These are phyloP conservation scores for Erysimum cheiranthoides DNA, from an alignment of 345 rosid species.

Conservation along the genomic window DNA sequence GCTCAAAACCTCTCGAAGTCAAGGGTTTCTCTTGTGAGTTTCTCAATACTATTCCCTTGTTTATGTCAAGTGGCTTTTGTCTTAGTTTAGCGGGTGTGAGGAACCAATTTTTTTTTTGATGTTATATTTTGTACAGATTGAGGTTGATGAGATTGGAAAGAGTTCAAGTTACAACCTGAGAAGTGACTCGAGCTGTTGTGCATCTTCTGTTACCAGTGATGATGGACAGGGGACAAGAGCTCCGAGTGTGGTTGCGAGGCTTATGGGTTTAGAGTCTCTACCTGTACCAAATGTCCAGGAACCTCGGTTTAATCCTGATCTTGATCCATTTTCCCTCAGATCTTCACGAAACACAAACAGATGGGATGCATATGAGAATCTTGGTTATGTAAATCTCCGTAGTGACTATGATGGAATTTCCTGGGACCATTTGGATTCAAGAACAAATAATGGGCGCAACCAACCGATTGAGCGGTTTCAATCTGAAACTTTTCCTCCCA, in stretches of 20 bases:
- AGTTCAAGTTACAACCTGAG: slow-evolving; percentile 53
- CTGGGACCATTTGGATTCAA: slow-evolving; percentile 50
- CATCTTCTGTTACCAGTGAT: slow-evolving; percentile 74
- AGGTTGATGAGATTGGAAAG: slow-evolving; percentile 53
- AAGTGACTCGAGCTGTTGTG: slow-evolving; percentile 61
- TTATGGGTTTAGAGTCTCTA: slow-evolving; percentile 94
- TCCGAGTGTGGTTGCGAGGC: slow-evolving; percentile 93
- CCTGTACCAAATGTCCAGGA: slow-evolving; percentile 60
- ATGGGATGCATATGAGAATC: slow-evolving; percentile 56
- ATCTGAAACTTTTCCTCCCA: slow-evolving; percentile 77
- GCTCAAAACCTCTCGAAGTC: slow-evolving; percentile 37
- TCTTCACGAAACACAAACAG: slow-evolving; percentile 43
- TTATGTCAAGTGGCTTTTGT: slow-evolving; percentile 21
- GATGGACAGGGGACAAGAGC: slow-evolving; percentile 67
- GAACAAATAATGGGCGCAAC: slow-evolving; percentile 50
- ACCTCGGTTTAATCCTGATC: slow-evolving; percentile 49
- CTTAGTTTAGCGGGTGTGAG: slow-evolving; percentile 4
- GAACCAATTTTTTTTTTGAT: slow-evolving; percentile 34
- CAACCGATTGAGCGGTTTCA: slow-evolving; percentile 78
- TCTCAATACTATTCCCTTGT: background rate
- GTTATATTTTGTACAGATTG: slow-evolving; percentile 47
- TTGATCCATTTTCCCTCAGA: slow-evolving; percentile 45
- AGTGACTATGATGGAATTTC: slow-evolving; percentile 48
- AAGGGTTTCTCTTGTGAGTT: slow-evolving; percentile 53
- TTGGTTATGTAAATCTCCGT: slow-evolving; percentile 47